phyloP scores from a whole-genome alignment of 345 rosid genomes.

The Populus tremula region DNA sequence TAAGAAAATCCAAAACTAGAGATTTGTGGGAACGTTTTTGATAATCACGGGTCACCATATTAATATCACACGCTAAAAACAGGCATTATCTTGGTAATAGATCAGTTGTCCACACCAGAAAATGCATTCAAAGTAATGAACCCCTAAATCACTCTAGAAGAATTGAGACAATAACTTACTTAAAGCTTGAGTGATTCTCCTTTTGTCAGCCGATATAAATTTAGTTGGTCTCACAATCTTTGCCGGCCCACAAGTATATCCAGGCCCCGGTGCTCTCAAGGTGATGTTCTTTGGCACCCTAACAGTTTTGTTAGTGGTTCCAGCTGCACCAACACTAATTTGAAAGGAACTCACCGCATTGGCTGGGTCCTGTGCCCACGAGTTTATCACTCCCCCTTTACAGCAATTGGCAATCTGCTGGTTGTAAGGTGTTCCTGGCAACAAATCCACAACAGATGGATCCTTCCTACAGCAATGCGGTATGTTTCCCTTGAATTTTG shows the following conservation, averaged over 20 bases:
- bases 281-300: conserved; percentile 36
- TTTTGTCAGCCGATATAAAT: conserved; percentile 23
- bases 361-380: conserved; percentile 31
- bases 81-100: background rate
- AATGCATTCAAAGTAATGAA: background rate
- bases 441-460: conserved; percentile 31
- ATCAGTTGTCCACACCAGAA: background rate
- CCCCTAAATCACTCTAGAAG: background rate
- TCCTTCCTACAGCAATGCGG: conserved; percentile 34
- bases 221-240: conserved; percentile 27
- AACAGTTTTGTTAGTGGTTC: conserved; percentile 32
- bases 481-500: conserved; percentile 27
- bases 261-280: conserved; percentile 33
- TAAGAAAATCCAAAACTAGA: background rate
- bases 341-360: conserved; percentile 28
- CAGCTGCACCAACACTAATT: conserved; percentile 34
- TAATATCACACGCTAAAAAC: background rate
- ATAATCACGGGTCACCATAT: background rate
- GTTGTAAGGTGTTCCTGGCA: conserved; percentile 37
- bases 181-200: conserved; percentile 34
- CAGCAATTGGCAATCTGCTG: conserved; percentile 41
- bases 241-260: conserved; percentile 35
- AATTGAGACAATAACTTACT: conserved; percentile 17
- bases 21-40: background rate
- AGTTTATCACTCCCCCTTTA: conserved; percentile 29